phyloP scores from a whole-genome alignment of 306 rosid species.

The Mimosa bimucronata region DNA sequence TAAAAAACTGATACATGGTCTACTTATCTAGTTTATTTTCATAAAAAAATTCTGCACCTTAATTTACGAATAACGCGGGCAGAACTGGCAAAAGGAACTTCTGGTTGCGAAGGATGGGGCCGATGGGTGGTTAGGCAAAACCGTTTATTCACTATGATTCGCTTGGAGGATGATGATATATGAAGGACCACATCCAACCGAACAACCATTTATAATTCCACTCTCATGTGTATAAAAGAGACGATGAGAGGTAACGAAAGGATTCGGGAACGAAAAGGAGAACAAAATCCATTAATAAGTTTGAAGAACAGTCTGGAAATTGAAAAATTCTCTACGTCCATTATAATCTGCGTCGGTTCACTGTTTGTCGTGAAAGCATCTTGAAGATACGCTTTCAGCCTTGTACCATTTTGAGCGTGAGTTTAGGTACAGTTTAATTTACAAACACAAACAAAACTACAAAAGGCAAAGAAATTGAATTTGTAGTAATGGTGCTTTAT shows the following conservation, averaged over 20 bases:
- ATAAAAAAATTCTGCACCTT: not conserved
- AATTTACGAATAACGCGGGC: not conserved
- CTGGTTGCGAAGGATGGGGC: not conserved
- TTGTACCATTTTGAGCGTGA: not conserved
- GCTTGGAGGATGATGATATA: not conserved
- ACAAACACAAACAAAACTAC: not conserved
- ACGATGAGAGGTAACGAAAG: not conserved
- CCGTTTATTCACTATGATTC: not conserved
- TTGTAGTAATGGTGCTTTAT: slow-evolving; percentile 26
- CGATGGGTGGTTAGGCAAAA: not conserved
- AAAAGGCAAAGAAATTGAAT: not conserved
- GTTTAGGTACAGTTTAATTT: too few relatives aligned
- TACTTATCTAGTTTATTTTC: not conserved
- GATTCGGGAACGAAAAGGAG: not conserved
- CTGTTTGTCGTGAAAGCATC: not conserved
- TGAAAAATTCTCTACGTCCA: too few relatives aligned
- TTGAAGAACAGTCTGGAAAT: not conserved
- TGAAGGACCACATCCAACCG: not conserved
- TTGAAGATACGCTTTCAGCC: not conserved
- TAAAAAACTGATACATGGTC: not conserved
- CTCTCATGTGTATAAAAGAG: not conserved
- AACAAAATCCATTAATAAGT: not conserved
- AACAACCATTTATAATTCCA: not conserved
- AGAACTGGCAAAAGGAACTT: not conserved
- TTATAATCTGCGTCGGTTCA: too few relatives aligned